A percentile compares a stretch with the other conserved stretches of the same genome.
Evolutionary conservation across 116 monocot species (phyloP).

Genomic region (Iris pallida): DNA sequence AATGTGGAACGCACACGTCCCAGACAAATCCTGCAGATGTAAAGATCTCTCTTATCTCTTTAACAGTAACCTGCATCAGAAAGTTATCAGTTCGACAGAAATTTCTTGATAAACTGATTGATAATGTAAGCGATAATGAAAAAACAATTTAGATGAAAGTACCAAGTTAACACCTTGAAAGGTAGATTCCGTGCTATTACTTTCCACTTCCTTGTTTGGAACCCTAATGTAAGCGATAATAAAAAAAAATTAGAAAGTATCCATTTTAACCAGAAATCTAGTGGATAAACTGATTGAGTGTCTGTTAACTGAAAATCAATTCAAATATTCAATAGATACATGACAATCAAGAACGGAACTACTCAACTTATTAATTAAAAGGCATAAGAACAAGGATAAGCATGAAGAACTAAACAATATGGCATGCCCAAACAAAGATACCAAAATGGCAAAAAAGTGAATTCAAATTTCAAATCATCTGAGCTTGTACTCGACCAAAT

Average conservation of each 20-base stretch:
- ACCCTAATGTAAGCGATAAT: slow-evolving; percentile 42
- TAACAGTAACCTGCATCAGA: slow-evolving; percentile 61
- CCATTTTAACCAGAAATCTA: not conserved
- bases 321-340: slow-evolving; percentile 6
- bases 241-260: not conserved
- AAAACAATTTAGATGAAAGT: not conserved
- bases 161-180: slow-evolving; percentile 61
- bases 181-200: slow-evolving; percentile 88
- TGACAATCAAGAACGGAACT: not conserved
- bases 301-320: not conserved
- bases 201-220: slow-evolving; percentile 90
- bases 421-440: too few relatives aligned
- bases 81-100: not conserved
- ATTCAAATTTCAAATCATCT: too few relatives aligned
- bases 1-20: slow-evolving; percentile 78
- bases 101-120: not conserved
- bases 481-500: too few relatives aligned
- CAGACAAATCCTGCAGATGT: slow-evolving; percentile 74
- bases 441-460: too few relatives aligned
- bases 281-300: not conserved
- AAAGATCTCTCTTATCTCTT: slow-evolving; percentile 64
- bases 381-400: not conserved
- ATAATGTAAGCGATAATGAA: not conserved
- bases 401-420: not conserved
- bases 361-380: not conserved